These are phyloP conservation scores for Saccharomyces paradoxus DNA, from an alignment of 805 yeast species.

Conservation along the genomic window DNA sequence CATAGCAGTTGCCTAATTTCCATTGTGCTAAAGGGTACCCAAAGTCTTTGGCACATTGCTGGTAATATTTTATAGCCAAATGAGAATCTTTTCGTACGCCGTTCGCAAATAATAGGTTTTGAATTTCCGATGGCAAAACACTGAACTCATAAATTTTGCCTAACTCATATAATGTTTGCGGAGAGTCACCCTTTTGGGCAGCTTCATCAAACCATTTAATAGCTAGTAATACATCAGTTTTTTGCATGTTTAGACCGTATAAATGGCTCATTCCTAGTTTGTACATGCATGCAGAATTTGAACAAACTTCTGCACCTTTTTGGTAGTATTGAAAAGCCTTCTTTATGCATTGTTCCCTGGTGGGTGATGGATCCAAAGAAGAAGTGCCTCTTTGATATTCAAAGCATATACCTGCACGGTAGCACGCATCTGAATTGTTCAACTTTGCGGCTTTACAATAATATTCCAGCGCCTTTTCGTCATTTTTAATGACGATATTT, in stretches of 20 bases:
- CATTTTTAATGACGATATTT: slow-evolving; percentile 44
- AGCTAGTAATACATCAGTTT: slow-evolving; percentile 23
- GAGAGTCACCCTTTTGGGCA: slow-evolving; percentile 32
- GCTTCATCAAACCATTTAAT: slow-evolving; percentile 47
- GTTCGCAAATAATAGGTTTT: slow-evolving; percentile 10
- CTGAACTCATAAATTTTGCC: slow-evolving; percentile 48
- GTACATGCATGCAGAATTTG: slow-evolving; percentile 57
- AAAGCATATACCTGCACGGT: slow-evolving; percentile 61
- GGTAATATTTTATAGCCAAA: slow-evolving; percentile 44
- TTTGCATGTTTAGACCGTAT: slow-evolving; percentile 38
- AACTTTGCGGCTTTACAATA: slow-evolving; percentile 53
- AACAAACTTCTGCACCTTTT: slow-evolving; percentile 54
- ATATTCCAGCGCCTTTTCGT: slow-evolving; percentile 50
- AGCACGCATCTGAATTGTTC: slow-evolving; percentile 53
- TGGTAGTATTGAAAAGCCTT: slow-evolving; percentile 48
- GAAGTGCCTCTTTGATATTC: slow-evolving; percentile 43
- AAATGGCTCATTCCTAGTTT: slow-evolving; percentile 60
- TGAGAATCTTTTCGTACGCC: slow-evolving; percentile 26
- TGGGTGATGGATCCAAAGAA: slow-evolving; percentile 18
- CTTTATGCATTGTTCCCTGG: slow-evolving; percentile 30
- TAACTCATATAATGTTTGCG: slow-evolving; percentile 52
- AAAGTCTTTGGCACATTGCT: slow-evolving; percentile 48
- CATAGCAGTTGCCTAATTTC: slow-evolving; percentile 63
- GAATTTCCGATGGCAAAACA: slow-evolving; percentile 21
- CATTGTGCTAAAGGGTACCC: slow-evolving; percentile 63